phyloP scores from a whole-genome alignment of 164 flowering plant species.

The Chloranthus sessilifolius region DNA sequence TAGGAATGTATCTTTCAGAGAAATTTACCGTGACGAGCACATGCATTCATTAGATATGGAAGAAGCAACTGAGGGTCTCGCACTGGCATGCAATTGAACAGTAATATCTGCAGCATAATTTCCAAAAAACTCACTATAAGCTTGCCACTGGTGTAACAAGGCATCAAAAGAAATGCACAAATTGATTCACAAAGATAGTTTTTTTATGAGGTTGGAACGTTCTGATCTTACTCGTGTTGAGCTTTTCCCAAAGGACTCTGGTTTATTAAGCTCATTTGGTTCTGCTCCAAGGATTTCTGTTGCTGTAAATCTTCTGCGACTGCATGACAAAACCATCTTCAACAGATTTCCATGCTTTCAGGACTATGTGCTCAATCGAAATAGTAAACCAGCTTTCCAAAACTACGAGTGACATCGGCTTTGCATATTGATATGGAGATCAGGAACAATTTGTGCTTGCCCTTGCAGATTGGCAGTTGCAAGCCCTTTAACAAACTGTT shows the following conservation, averaged over 20 bases:
- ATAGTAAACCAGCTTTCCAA: constrained; percentile 68
- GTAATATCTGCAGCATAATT: constrained; percentile 61
- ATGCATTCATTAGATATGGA: constrained; percentile 59
- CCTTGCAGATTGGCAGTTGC: constrained; percentile 77
- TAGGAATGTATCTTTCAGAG: no score
- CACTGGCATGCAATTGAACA: constrained; percentile 96
- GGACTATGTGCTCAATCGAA: constrained; percentile 99
- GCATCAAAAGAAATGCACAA: no score
- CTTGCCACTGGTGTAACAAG: constrained; percentile 1
- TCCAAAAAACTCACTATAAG: constrained; percentile 15
- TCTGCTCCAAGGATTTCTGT: constrained; percentile 14
- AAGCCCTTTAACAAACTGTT: constrained; percentile 74
- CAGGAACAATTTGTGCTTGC: constrained; percentile 80
- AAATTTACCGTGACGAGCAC: constrained; percentile 84
- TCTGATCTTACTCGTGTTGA: constrained; percentile 39
- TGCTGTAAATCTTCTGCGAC: constrained; percentile 41
- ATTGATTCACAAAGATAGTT: no score
- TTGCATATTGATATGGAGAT: constrained; percentile 35
- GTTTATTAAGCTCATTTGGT: constrained; percentile 10
- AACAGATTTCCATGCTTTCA: constrained; percentile 96
- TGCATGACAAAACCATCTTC: constrained; percentile 74
- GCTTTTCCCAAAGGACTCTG: constrained; percentile 18
- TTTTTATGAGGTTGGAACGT: no score
- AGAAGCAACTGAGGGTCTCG: constrained; percentile 89
- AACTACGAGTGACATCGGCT: not conserved